Percentiles rank a stretch among this genome's conserved stretches.
These are phyloP conservation scores for Pleurotus citrinopileatus DNA, from an alignment of 768 basidiomycete genomes.

Conservation along the genomic window DNA sequence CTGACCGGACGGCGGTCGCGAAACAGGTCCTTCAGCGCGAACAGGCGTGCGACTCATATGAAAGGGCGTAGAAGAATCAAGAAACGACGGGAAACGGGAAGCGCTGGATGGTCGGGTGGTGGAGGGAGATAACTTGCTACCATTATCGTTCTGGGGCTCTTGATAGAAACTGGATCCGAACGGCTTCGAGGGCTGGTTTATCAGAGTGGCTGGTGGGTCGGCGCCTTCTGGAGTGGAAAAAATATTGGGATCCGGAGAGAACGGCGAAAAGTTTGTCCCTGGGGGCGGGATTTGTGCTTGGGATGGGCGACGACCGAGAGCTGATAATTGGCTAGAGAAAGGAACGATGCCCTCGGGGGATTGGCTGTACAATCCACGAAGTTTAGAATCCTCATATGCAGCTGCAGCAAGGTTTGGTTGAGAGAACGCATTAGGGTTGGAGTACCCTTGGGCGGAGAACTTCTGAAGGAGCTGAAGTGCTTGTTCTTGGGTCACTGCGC, in stretches of 20 bases:
- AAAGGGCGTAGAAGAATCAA: constrained; percentile 38
- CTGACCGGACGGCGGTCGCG: constrained; percentile 53
- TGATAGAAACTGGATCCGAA: constrained; percentile 54
- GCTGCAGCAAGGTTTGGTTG: constrained; percentile 12
- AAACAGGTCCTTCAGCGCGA: constrained; percentile 46
- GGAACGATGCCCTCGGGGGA: constrained; percentile 12
- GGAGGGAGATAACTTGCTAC: constrained; percentile 41
- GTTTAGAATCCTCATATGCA: constrained; percentile 16
- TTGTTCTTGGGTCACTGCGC: constrained; percentile 56
- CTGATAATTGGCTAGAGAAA: constrained; percentile 17
- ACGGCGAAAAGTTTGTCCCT: constrained; percentile 62
- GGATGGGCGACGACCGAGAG: constrained; percentile 19
- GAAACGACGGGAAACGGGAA: constrained; percentile 43
- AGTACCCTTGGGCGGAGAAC: constrained; percentile 41
- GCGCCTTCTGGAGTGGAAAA: constrained; percentile 26
- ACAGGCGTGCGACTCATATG: constrained; percentile 38
- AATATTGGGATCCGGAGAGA: constrained; percentile 72
- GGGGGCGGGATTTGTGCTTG: constrained; percentile 34
- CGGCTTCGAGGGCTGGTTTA: constrained; percentile 42
- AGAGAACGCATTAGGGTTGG: constrained; percentile 20
- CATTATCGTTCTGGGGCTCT: constrained; percentile 22
- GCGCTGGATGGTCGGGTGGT: constrained; percentile 41
- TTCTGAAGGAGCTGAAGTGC: constrained; percentile 61
- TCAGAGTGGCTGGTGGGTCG: constrained; percentile 32
- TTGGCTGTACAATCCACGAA: constrained; percentile 12